Percentiles rank a stretch among this genome's conserved stretches.
Evolutionary conservation across 345 rosid species (phyloP).

Genomic region (Erysimum cheiranthoides): DNA sequence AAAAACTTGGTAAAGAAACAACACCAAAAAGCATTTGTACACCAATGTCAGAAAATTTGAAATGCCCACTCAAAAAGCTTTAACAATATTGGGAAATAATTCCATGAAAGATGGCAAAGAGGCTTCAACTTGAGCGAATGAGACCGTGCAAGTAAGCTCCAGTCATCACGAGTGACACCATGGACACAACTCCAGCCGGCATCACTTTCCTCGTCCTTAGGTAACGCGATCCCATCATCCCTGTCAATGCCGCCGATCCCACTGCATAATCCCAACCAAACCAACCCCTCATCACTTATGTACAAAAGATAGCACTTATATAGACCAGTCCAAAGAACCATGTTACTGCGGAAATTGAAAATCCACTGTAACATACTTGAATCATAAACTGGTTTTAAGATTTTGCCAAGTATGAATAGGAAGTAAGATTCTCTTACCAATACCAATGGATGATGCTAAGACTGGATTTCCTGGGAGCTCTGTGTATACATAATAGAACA

Average conservation of each 20-base stretch:
- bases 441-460: conserved; percentile 78
- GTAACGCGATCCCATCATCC: conserved; percentile 88
- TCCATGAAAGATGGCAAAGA: background rate
- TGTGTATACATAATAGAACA: conserved; percentile 67
- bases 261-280: conserved; percentile 50
- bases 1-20: background rate
- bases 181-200: conserved; percentile 89
- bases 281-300: conserved; percentile 5
- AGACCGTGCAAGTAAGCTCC: conserved; percentile 87
- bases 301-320: background rate
- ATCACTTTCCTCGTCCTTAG: conserved; percentile 72
- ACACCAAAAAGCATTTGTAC: conserved; percentile 8
- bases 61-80: background rate
- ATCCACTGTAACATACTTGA: background rate
- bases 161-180: conserved; percentile 77
- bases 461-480: conserved; percentile 79
- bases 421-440: conserved; percentile 57
- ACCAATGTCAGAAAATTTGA: background rate
- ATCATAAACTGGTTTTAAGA: background rate
- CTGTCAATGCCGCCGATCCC: conserved; percentile 67
- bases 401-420: background rate
- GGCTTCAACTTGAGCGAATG: conserved; percentile 50
- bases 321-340: background rate
- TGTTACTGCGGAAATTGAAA: background rate
- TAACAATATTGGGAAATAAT: conserved; percentile 1